Evolutionary conservation across 805 yeast genomes (phyloP), one percentile per base, ranked within the genome.

Genomic region (Soucietia sequanensis): DNA sequence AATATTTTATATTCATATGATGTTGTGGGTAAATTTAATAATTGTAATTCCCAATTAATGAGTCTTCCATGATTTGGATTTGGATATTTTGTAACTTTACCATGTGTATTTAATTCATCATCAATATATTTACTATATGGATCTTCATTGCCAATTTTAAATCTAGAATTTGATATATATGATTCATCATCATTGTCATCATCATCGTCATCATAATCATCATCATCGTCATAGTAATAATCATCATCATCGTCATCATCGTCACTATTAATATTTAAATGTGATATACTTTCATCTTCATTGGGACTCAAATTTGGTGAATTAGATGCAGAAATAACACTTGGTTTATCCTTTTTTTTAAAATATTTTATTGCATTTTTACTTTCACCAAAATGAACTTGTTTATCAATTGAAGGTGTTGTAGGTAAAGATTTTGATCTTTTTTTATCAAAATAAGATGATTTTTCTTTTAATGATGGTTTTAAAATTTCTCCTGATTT

Each of bases 401-500:
- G 84, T 46, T 78, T 72, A n/a, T n/a, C n/a, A 52, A 74, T 74
- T 3, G 79, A 75, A 13, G 84, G 89, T 7, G 81, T 72, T 0
- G 60, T 38, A 2, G 74, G 74, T 23, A 68, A 54, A 12, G 70
- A 63, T 34, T 52, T 50, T 7, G 70, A 49, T 30, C 68, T 46
- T 21, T 51, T 46, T 23, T 47, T 48, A 31, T 43, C 42, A 27
- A 64, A 54, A 43, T 62, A 54, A 8, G 72, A 48, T 2, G 36
- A 20, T 42, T 70, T 65, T 17, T 73, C 66, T 50, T 81, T 83
- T 37, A 87, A 66, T 10, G 86, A 81, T 2, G 90, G 78, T 52
- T 85, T 85, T 29, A 87, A 83, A 28, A 84, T 64, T 53, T 88
- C 96, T n/a, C 95, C 96, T 1, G 88, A 78, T 57, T 89, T 89